A percentile compares a stretch with the other conserved stretches of the same genome.
Evolutionary conservation across 768 basidiomycete species (phyloP).

Genomic region (Lactifluus pinguis): DNA sequence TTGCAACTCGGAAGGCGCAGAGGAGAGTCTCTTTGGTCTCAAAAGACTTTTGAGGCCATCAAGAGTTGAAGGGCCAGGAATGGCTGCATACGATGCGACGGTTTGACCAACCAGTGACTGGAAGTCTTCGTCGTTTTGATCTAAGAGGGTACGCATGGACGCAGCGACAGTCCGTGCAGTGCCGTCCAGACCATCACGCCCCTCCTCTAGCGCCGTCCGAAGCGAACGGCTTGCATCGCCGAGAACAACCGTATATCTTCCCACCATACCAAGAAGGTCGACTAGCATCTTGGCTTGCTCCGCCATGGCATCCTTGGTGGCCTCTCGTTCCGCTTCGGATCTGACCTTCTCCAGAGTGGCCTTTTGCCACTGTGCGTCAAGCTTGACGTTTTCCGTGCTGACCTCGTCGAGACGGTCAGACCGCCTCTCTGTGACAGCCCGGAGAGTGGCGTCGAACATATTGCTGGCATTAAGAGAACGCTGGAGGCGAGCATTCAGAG

Average conservation of each 20-base stretch:
- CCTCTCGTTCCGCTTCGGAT: slow-evolving; percentile 57
- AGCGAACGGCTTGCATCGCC: slow-evolving; percentile 45
- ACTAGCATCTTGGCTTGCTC: slow-evolving; percentile 62
- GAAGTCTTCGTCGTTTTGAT: slow-evolving; percentile 65
- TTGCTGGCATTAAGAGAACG: slow-evolving; percentile 66
- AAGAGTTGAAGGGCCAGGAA: slow-evolving; percentile 27
- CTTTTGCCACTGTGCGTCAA: slow-evolving; percentile 55
- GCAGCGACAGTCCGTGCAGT: slow-evolving; percentile 41
- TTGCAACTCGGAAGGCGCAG: slow-evolving; percentile 35
- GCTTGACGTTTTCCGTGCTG: slow-evolving; percentile 58
- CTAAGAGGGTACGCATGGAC: slow-evolving; percentile 45
- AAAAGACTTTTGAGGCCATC: slow-evolving; percentile 46
- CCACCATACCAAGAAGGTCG: slow-evolving; percentile 70
- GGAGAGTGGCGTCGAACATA: slow-evolving; percentile 80
- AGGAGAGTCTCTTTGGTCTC: slow-evolving; percentile 37
- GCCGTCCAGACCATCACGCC: slow-evolving; percentile 29
- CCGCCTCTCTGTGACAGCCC: slow-evolving; percentile 72
- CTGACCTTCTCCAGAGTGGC: slow-evolving; percentile 64
- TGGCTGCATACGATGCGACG: slow-evolving; percentile 47
- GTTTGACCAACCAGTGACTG: slow-evolving; percentile 58
- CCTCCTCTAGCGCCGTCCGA: slow-evolving; percentile 31
- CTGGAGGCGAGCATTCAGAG: slow-evolving; percentile 48
- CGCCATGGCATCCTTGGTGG: slow-evolving; percentile 49
- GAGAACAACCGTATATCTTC: slow-evolving; percentile 65
- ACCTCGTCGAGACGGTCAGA: slow-evolving; percentile 72